Conservation (phyloP, 75 land plant genomes). For the Gnetum montanum region DNA sequence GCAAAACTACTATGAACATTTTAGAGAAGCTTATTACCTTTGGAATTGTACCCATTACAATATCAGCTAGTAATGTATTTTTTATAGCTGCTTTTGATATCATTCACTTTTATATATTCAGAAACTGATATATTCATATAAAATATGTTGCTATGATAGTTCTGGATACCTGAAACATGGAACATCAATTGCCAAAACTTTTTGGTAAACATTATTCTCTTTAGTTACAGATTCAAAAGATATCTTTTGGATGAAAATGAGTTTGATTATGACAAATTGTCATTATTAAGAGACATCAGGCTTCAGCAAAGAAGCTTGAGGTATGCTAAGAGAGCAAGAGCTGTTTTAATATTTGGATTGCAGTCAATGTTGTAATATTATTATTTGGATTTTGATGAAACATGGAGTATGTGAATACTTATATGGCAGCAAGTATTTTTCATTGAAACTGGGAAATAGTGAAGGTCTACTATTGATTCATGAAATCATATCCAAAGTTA, state of each 20-base stretch:
- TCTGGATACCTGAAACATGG: no score
- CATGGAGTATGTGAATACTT: slow-evolving; percentile 89
- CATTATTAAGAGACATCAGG: slow-evolving; percentile 75
- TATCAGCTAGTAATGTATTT: slow-evolving; percentile 55
- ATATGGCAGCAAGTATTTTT: slow-evolving; percentile 82
- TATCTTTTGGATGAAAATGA: slow-evolving; percentile 96
- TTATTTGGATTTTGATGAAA: background rate
- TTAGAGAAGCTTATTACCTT: slow-evolving; percentile 84
- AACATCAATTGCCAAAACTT: no score
- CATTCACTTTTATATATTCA: no score
- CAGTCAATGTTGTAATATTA: background rate
- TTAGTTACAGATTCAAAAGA: slow-evolving; percentile 73
- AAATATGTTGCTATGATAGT: no score
- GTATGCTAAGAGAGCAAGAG: no score
- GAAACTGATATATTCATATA: no score
- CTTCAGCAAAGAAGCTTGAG: slow-evolving; percentile 79
- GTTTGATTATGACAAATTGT: slow-evolving; percentile 71
- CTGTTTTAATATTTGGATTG: no score
- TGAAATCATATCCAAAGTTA: no score
- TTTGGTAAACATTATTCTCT: no score
- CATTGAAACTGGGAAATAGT: no score
- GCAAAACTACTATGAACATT: slow-evolving; percentile 93
- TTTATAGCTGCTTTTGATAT: no score
- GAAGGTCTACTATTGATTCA: no score
- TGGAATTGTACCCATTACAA: slow-evolving; percentile 85